Conservation (phyloP, 2,329 filamentous ascomycete genomes). For the Venturia pyrina region DNA sequence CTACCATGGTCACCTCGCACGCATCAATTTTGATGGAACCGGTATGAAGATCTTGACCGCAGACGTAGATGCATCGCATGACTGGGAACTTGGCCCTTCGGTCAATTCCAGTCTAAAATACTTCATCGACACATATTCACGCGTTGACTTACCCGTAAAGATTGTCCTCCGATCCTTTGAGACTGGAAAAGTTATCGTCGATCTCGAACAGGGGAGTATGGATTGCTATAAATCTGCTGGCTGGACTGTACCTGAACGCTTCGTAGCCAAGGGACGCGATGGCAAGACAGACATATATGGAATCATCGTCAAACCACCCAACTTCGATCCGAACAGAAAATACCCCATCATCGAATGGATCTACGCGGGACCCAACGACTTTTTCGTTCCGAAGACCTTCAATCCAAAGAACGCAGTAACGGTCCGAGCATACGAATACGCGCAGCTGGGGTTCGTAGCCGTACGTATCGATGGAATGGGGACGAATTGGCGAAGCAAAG, state of each 20-base stretch:
- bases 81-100: slow-evolving; percentile 16
- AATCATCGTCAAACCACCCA: slow-evolving; percentile 19
- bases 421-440: slow-evolving; percentile 15
- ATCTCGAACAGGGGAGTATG: slow-evolving; percentile 17
- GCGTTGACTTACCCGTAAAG: slow-evolving; percentile 19
- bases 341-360: slow-evolving; percentile 22
- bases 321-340: slow-evolving; percentile 19
- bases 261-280: slow-evolving; percentile 19
- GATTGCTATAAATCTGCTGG: slow-evolving; percentile 13
- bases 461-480: slow-evolving; percentile 23
- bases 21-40: slow-evolving; percentile 21
- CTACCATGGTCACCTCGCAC: slow-evolving; percentile 20
- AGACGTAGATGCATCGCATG: slow-evolving; percentile 18
- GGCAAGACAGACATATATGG: slow-evolving; percentile 20
- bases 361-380: slow-evolving; percentile 21
- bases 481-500: slow-evolving; percentile 22
- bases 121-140: slow-evolving; percentile 20
- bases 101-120: not conserved
- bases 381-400: slow-evolving; percentile 19
- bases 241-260: slow-evolving; percentile 20
- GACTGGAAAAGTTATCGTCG: slow-evolving; percentile 17
- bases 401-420: not conserved
- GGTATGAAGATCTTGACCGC: slow-evolving; percentile 20
- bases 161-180: slow-evolving; percentile 18
- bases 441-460: slow-evolving; percentile 20